Percentiles rank a stretch among this genome's conserved stretches.
These are phyloP conservation scores for Fusarium piperis DNA, from an alignment of 2,329 filamentous ascomycete species.

Conservation along the genomic window DNA sequence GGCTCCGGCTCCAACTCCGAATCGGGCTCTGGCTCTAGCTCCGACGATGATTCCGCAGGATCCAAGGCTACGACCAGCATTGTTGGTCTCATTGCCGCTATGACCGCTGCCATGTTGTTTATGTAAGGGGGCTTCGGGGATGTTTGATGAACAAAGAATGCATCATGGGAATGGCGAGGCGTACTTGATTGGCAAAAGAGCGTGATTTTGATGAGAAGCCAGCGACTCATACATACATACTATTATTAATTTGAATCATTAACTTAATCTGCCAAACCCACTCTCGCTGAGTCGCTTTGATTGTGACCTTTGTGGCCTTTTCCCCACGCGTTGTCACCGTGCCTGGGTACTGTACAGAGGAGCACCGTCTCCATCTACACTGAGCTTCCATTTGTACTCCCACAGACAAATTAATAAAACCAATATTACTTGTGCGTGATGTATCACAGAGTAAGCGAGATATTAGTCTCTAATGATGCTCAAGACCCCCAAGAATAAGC, in stretches of 20 bases:
- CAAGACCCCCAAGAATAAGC: background rate
- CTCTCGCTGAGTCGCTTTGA: background rate
- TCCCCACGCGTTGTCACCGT: too few species aligned
- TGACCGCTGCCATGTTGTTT: constrained; percentile 10
- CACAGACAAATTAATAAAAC: background rate
- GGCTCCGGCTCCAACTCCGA: constrained; percentile 3
- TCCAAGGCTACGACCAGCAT: constrained; percentile 8
- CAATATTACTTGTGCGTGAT: background rate
- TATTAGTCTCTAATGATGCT: background rate
- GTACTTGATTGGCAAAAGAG: background rate
- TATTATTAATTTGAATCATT: background rate
- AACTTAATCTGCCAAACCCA: background rate
- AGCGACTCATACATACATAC: background rate
- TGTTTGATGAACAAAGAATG: background rate
- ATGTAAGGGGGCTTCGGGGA: background rate
- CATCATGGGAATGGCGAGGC: background rate
- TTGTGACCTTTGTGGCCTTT: background rate
- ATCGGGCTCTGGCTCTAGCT: background rate
- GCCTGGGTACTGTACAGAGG: too few species aligned
- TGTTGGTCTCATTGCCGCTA: constrained; percentile 14
- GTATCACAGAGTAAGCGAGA: background rate
- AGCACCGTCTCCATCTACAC: too few species aligned
- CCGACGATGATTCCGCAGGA: constrained; percentile 10
- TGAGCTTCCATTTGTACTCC: too few species aligned
- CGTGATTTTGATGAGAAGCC: background rate